phyloP scores from a whole-genome alignment of 345 rosid species.

The Aethionema arabicum region DNA sequence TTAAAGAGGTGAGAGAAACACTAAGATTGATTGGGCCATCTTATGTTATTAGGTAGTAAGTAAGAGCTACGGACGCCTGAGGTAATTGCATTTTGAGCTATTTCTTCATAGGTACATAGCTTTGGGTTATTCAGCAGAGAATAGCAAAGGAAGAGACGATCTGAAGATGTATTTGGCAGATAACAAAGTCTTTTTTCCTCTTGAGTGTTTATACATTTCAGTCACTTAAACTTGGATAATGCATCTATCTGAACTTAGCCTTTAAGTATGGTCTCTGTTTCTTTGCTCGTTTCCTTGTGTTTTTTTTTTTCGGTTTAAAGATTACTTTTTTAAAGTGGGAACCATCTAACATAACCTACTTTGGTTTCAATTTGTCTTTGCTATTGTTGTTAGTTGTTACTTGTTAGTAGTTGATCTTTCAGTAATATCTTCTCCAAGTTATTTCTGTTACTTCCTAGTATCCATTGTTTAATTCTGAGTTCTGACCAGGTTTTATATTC shows the following conservation, averaged over 20 bases:
- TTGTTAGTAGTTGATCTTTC: too few species aligned
- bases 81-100: slow-evolving; percentile 28
- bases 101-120: slow-evolving; percentile 18
- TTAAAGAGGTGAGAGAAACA: slow-evolving; percentile 33
- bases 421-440: too few species aligned
- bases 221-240: slow-evolving; percentile 24
- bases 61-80: slow-evolving; percentile 17
- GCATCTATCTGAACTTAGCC: slow-evolving; percentile 24
- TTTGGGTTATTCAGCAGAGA: slow-evolving; percentile 7
- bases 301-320: background rate
- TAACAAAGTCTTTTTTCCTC: slow-evolving; percentile 19
- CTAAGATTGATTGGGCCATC: slow-evolving; percentile 22
- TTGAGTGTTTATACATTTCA: slow-evolving; percentile 4
- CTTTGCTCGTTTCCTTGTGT: background rate
- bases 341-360: slow-evolving; percentile 20
- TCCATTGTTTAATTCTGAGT: too few species aligned
- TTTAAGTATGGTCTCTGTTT: slow-evolving; percentile 27
- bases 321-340: slow-evolving; percentile 9
- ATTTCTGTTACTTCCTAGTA: too few species aligned
- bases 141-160: background rate
- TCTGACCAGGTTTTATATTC: too few species aligned
- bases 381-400: too few species aligned
- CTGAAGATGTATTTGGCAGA: slow-evolving; percentile 30
- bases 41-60: slow-evolving; percentile 33
- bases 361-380: background rate